Evolutionary conservation across 2,329 filamentous ascomycete species (phyloP), one percentile per base, ranked within the genome.

Genomic region (Alternaria novae-zelandiae): DNA sequence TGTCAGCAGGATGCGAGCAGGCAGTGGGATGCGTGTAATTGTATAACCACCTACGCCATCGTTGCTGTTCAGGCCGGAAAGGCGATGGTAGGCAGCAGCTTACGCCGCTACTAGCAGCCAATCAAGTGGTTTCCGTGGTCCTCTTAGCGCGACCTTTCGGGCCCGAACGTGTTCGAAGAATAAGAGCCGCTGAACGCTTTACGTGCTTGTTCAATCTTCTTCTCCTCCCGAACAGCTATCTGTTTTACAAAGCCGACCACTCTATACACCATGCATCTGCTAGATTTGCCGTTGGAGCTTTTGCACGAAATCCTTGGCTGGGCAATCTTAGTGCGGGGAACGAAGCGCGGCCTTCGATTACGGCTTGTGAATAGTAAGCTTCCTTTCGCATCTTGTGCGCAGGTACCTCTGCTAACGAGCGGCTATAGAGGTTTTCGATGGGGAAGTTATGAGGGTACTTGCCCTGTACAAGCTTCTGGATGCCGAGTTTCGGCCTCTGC

Each of bases 221-320:
- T n/a, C 8, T 10, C 7, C 2, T 10, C 15, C 4, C 8, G 2
- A 10, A 0, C 2, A 36, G 32, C 32, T 3, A 36, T 9, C 0
- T 5, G 9, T 2, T 36, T n/a, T n/a, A 36, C 4, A 36, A n/a
- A 9, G 32, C 7, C 15, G 8, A n/a, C 32, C 32, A 36, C 15
- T n/a, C 32, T n/a, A 36, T 15, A 1, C 15, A 36, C 32, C 32
- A 36, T 36, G 32, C 32, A 36, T 36, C 32, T 36, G 32, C 32
- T 36, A 36, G 15, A n/a, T 36, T 0, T 36, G 32, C 32, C 32
- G 1, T n/a, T 36, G 32, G 32, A 36, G 32, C 32, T 36, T n/a
- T 36, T 36, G 32, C 32, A 36, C 4, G 32, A 36, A 36, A 36
- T 36, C 15, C 32, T 36, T 36, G 15, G 32, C 32, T 36, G 32